These are phyloP conservation scores for Russula brevipes DNA, from an alignment of 768 basidiomycete species.

Conservation along the genomic window DNA sequence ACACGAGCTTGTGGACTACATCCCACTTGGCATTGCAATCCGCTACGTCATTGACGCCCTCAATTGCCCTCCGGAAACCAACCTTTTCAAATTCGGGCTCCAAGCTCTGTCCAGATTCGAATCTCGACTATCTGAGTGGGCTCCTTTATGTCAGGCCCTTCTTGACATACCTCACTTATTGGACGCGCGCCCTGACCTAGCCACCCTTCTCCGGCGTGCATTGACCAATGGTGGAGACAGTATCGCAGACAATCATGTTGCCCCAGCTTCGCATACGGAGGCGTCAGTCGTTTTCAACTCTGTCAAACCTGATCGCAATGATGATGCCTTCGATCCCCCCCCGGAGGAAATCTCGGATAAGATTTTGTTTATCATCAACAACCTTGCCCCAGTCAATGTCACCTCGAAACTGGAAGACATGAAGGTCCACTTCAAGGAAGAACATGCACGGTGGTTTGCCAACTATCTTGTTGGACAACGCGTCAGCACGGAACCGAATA, in stretches of 20 bases:
- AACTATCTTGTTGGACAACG: slow-evolving; percentile 97
- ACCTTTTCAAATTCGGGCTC: slow-evolving; percentile 92
- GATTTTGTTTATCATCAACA: slow-evolving; percentile 97
- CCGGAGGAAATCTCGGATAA: slow-evolving; percentile 87
- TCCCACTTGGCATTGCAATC: slow-evolving; percentile 92
- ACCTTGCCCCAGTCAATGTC: slow-evolving; percentile 91
- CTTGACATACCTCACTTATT: slow-evolving; percentile 81
- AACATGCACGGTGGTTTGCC: slow-evolving; percentile 91
- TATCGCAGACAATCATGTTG: slow-evolving; percentile 33
- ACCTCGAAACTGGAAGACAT: slow-evolving; percentile 84
- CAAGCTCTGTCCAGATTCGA: slow-evolving; percentile 89
- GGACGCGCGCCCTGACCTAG: slow-evolving; percentile 79
- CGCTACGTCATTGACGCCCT: slow-evolving; percentile 95
- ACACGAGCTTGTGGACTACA: slow-evolving; percentile 85
- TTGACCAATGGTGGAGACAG: slow-evolving; percentile 50
- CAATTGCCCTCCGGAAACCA: slow-evolving; percentile 83
- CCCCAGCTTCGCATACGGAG: slow-evolving; percentile 35
- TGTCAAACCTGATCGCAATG: slow-evolving; percentile 65
- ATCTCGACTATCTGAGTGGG: slow-evolving; percentile 83
- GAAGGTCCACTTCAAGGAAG: slow-evolving; percentile 74
- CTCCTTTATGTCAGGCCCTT: slow-evolving; percentile 84
- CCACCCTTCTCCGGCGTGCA: slow-evolving; percentile 63
- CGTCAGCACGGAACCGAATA: slow-evolving; percentile 93
- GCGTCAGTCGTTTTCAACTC: slow-evolving; percentile 62
- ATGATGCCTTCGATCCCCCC: slow-evolving; percentile 61